Percentiles rank a stretch among this genome's conserved stretches.
Evolutionary conservation across 352 stramenopile species (phyloP).

Genomic region (Pythium periplocum): DNA sequence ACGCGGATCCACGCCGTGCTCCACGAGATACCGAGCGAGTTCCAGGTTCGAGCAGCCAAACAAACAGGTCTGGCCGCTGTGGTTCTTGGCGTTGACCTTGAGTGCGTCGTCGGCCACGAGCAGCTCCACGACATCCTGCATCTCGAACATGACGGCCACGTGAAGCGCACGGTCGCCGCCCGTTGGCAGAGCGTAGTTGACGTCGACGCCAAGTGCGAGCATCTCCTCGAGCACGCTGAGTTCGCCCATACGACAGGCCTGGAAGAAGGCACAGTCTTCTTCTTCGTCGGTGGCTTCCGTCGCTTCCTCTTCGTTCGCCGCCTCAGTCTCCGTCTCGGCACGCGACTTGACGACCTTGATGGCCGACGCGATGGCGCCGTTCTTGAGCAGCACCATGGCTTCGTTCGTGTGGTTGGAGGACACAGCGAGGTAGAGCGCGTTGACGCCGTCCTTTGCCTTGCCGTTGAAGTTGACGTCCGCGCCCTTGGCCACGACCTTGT

Average conservation of each 20-base stretch:
- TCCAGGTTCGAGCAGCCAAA: constrained; percentile 79
- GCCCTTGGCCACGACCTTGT: constrained; percentile 44
- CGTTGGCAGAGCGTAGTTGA: constrained; percentile 63
- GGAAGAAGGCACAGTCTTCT: constrained; percentile 71
- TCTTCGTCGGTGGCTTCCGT: constrained; percentile 27
- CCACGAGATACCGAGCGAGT: constrained; percentile 53
- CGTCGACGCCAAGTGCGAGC: constrained; percentile 53
- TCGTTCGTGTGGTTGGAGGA: constrained; percentile 71
- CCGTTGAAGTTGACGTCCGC: constrained; percentile 60
- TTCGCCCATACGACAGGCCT: constrained; percentile 69
- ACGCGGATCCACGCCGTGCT: constrained; percentile 56
- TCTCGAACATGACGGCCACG: constrained; percentile 81
- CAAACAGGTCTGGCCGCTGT: constrained; percentile 67
- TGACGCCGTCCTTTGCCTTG: constrained; percentile 37
- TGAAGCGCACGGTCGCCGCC: constrained; percentile 70
- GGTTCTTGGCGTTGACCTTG: constrained; percentile 66
- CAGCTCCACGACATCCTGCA: constrained; percentile 73
- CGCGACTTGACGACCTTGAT: constrained; percentile 56
- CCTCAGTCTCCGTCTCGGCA: constrained; percentile 17
- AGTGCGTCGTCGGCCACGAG: constrained; percentile 43
- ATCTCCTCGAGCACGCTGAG: constrained; percentile 73
- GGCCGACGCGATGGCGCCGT: constrained; percentile 58
- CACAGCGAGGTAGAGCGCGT: constrained; percentile 67
- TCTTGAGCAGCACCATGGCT: constrained; percentile 63
- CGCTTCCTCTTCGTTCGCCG: constrained; percentile 28